Evolutionary conservation across 169 alveolate species (phyloP).

Genomic region (Nephromyces sp.): DNA sequence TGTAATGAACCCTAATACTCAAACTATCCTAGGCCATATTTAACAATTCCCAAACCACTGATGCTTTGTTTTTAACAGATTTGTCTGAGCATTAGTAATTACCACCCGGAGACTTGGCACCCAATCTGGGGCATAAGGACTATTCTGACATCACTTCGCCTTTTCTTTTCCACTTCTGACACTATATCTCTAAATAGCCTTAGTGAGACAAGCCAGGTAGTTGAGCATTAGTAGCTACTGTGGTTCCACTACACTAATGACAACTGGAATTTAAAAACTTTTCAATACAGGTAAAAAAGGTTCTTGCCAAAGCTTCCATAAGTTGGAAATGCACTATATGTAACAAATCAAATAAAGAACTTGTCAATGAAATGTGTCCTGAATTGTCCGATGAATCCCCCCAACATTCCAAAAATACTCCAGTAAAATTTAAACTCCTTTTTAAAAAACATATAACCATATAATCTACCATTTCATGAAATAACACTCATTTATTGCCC

Average conservation of each 20-base stretch:
- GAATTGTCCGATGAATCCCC: too few species aligned
- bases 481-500: too few species aligned
- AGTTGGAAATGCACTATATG: constrained; percentile 36
- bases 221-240: neutral
- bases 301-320: constrained; percentile 30
- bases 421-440: too few species aligned
- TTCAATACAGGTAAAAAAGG: constrained; percentile 18
- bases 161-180: constrained; percentile 71
- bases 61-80: constrained; percentile 31
- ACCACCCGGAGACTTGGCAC: constrained; percentile 85
- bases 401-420: too few species aligned
- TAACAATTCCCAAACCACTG: neutral
- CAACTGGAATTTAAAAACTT: neutral
- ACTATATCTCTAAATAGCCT: constrained; percentile 35
- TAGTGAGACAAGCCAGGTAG: constrained; percentile 27
- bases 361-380: constrained; percentile 40
- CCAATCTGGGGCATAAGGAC: constrained; percentile 85
- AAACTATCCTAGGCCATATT: neutral
- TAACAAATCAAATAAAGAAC: constrained; percentile 28
- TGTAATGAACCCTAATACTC: neutral
- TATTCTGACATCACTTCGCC: constrained; percentile 73
- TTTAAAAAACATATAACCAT: too few species aligned
- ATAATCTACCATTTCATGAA: too few species aligned
- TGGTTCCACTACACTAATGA: neutral
- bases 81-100: constrained; percentile 66